Evolutionary conservation across 2,329 filamentous ascomycete genomes (phyloP).

Genomic region (Zasmidium angulare): DNA sequence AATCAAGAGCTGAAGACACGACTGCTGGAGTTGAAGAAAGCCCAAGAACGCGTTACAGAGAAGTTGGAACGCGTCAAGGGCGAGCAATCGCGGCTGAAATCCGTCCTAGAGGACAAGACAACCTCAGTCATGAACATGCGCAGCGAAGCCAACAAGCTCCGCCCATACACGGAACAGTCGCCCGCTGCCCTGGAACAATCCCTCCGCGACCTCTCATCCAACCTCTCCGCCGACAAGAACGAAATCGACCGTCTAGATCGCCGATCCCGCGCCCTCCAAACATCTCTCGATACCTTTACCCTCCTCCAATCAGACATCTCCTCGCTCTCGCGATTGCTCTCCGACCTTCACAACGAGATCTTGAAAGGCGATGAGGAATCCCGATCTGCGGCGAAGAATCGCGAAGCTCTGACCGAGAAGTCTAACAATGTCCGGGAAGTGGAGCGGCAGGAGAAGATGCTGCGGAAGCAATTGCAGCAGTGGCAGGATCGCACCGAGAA

Average conservation of each 20-base stretch:
- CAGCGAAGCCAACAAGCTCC: constrained; percentile 84
- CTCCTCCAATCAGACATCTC: constrained; percentile 83
- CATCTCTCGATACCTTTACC: constrained; percentile 83
- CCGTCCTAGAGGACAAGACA: constrained; percentile 69
- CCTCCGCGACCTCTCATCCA: constrained; percentile 77
- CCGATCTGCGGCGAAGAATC: constrained; percentile 73
- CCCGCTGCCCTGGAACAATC: constrained; percentile 79
- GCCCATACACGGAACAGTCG: constrained; percentile 89
- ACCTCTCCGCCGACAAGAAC: constrained; percentile 72
- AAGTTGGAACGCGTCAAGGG: constrained; percentile 79
- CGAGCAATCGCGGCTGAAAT: constrained; percentile 75
- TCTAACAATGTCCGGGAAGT: constrained; percentile 89
- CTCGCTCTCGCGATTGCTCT: constrained; percentile 82
- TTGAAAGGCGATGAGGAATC: constrained; percentile 90
- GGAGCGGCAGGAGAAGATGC: constrained; percentile 79
- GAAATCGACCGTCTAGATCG: constrained; percentile 87
- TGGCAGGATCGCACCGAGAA: constrained; percentile 86
- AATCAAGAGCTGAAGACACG: constrained; percentile 85
- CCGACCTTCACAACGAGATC: constrained; percentile 82
- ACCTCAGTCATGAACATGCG: constrained; percentile 68
- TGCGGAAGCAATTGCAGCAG: constrained; percentile 80
- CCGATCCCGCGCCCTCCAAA: constrained; percentile 84
- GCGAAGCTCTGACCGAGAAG: constrained; percentile 82
- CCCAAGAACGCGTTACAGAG: constrained; percentile 79
- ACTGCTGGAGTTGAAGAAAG: constrained; percentile 75